Evolutionary conservation across 495 filamentous ascomycete genomes (phyloP).

Genomic region (Penicillium canariense): DNA sequence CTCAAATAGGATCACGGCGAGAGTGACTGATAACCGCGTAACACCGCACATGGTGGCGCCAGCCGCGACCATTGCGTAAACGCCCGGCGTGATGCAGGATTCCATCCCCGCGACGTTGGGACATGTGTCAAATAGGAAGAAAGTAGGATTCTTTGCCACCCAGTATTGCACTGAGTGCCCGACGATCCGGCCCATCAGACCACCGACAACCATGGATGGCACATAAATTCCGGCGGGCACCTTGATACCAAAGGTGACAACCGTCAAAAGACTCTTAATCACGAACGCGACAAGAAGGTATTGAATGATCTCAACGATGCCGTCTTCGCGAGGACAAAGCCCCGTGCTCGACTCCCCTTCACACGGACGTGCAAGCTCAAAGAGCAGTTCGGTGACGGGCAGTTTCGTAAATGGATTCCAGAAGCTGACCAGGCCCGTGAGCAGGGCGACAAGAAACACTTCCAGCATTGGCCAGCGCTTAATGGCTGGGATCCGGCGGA

Average conservation of each 20-base stretch:
- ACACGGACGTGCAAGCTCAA: conserved; percentile 88
- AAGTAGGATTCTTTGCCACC: conserved; percentile 68
- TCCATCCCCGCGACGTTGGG: conserved; percentile 64
- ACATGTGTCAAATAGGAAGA: conserved; percentile 71
- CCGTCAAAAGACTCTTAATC: conserved; percentile 84
- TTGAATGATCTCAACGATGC: conserved; percentile 69
- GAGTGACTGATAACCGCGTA: conserved; percentile 87
- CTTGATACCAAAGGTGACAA: conserved; percentile 90
- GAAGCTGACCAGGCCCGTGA: conserved; percentile 82
- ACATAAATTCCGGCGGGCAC: conserved; percentile 96
- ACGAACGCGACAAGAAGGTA: conserved; percentile 76
- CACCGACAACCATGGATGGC: conserved; percentile 96
- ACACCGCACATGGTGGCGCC: conserved; percentile 98
- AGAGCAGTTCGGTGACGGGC: conserved; percentile 84
- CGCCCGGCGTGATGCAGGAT: conserved; percentile 89
- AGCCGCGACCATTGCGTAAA: conserved; percentile 92
- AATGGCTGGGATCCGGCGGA: conserved; percentile 76
- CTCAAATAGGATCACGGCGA: conserved; percentile 95
- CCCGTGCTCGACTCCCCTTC: conserved; percentile 62
- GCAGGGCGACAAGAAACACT: conserved; percentile 79
- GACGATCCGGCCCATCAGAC: conserved; percentile 84
- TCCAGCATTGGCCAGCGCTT: conserved; percentile 84
- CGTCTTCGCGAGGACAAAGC: conserved; percentile 72
- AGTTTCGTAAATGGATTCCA: conserved; percentile 92
- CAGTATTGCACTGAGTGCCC: conserved; percentile 85